phyloP scores from a whole-genome alignment of 202 grass and related monocot species.

The Bolboschoenoplectus hybrid region DNA sequence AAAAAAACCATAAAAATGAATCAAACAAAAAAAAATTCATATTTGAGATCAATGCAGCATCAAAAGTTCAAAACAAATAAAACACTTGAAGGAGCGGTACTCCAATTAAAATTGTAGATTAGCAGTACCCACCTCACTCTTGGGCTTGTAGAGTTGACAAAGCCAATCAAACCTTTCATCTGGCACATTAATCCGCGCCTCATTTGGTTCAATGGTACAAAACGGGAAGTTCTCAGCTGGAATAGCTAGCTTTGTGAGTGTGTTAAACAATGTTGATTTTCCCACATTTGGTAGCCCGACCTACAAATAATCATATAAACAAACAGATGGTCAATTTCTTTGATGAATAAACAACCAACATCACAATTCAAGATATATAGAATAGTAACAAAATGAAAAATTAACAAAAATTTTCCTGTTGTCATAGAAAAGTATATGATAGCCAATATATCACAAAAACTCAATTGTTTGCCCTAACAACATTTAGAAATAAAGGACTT shows the following conservation, averaged over 20 bases:
- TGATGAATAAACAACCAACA: background rate
- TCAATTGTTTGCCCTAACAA: background rate
- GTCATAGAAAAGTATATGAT: background rate
- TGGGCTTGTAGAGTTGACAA: constrained; percentile 86
- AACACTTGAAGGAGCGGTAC: background rate
- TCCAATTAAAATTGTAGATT: background rate
- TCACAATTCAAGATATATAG: background rate
- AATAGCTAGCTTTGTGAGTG: constrained; percentile 89
- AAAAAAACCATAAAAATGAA: constrained; percentile 31
- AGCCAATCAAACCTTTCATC: constrained; percentile 98
- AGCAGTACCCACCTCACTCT: constrained; percentile 79
- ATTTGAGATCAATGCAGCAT: constrained; percentile 1
- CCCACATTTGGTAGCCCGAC: constrained; percentile 99
- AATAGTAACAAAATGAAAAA: background rate
- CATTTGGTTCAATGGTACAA: constrained; percentile 98
- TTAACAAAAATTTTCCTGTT: background rate
- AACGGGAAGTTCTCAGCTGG: constrained; percentile 99
- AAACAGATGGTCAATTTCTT: background rate
- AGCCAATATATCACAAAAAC: background rate
- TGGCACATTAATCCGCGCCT: constrained; percentile 81
- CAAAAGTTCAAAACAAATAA: constrained; percentile 13
- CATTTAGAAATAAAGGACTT: background rate
- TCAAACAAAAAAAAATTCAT: background rate
- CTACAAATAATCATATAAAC: constrained; percentile 45
- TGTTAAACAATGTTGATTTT: constrained; percentile 97